Conservation (phyloP, 2,329 filamentous ascomycete species). For the Hypoxylon sp. region DNA sequence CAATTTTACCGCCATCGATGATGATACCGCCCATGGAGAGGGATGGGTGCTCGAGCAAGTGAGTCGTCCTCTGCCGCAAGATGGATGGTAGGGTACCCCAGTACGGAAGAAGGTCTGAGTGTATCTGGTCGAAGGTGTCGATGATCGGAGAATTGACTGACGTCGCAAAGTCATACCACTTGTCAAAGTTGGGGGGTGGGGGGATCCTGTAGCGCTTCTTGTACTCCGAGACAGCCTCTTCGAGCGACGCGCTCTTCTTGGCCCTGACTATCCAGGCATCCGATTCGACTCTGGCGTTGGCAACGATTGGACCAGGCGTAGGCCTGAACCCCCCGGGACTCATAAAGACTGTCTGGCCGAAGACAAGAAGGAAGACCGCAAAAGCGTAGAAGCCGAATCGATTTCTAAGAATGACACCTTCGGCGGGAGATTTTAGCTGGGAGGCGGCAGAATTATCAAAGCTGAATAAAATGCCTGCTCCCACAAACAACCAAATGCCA, state of each 20-base stretch:
- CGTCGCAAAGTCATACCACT: slow-evolving; percentile 77
- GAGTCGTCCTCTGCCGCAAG: slow-evolving; percentile 65
- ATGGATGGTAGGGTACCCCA: slow-evolving; percentile 73
- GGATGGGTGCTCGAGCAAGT: slow-evolving; percentile 49
- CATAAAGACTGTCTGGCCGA: slow-evolving; percentile 40
- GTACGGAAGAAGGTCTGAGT: slow-evolving; percentile 74
- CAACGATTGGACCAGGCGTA: slow-evolving; percentile 57
- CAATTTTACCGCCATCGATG: slow-evolving; percentile 50
- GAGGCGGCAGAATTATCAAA: slow-evolving; percentile 24
- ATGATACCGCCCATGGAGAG: slow-evolving; percentile 52
- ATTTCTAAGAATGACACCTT: slow-evolving; percentile 37
- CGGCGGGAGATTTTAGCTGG: slow-evolving; percentile 21
- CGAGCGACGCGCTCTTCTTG: slow-evolving; percentile 62
- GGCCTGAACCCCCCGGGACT: slow-evolving; percentile 25
- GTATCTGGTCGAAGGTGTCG: slow-evolving; percentile 78
- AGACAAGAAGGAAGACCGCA: slow-evolving; percentile 40
- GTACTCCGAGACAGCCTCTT: slow-evolving; percentile 74
- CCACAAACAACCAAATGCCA: slow-evolving; percentile 45
- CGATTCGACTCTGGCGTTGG: slow-evolving; percentile 60
- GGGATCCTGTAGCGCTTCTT: slow-evolving; percentile 72
- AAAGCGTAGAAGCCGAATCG: slow-evolving; percentile 39
- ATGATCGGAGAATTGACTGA: slow-evolving; percentile 71
- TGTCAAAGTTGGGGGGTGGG: slow-evolving; percentile 79
- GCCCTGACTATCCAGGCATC: slow-evolving; percentile 60
- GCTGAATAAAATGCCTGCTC: slow-evolving; percentile 45